Conservation (phyloP, 2,329 filamentous ascomycete genomes). For the Ophiosphaerella narmari region DNA sequence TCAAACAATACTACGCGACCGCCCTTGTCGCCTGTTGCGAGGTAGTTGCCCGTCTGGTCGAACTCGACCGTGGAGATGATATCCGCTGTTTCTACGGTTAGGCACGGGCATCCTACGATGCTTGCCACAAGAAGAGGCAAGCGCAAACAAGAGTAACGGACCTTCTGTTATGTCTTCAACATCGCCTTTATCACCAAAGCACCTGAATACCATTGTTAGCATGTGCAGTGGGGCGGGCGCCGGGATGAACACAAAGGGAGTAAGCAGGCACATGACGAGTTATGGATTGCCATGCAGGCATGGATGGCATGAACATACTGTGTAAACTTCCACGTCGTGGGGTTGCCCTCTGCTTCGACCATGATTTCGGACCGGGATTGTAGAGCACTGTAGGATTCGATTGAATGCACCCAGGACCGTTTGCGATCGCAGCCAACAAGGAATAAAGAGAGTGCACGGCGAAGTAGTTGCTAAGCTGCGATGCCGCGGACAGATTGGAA, state of each 20-base stretch:
- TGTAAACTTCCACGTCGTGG: constrained; percentile 99
- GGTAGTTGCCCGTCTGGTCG: constrained; percentile 86
- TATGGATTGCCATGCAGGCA: neutral
- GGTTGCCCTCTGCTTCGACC: constrained; percentile 93
- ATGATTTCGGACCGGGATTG: constrained; percentile 63
- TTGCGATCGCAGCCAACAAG: constrained; percentile 7
- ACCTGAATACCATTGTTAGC: constrained; percentile 62
- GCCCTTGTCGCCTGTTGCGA: constrained; percentile 88
- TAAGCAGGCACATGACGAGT: neutral
- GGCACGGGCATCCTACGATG: constrained; percentile 2
- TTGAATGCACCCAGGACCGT: constrained; percentile 18
- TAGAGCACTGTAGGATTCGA: constrained; percentile 16
- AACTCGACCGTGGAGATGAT: constrained; percentile 93
- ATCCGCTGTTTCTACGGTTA: constrained; percentile 63
- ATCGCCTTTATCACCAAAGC: constrained; percentile 99
- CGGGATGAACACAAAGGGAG: neutral
- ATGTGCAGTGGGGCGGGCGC: neutral
- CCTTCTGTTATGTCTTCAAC: constrained; percentile 99
- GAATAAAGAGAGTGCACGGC: constrained; percentile 9
- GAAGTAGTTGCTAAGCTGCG: constrained; percentile 16
- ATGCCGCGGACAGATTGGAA: constrained; percentile 15
- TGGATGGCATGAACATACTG: constrained; percentile 68
- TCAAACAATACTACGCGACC: constrained; percentile 85
- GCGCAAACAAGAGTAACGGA: constrained; percentile 46
- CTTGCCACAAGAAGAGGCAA: neutral